Evolutionary conservation across 805 yeast genomes (phyloP), one percentile per base, ranked within the genome.

Genomic region (Starmerella geochares): DNA sequence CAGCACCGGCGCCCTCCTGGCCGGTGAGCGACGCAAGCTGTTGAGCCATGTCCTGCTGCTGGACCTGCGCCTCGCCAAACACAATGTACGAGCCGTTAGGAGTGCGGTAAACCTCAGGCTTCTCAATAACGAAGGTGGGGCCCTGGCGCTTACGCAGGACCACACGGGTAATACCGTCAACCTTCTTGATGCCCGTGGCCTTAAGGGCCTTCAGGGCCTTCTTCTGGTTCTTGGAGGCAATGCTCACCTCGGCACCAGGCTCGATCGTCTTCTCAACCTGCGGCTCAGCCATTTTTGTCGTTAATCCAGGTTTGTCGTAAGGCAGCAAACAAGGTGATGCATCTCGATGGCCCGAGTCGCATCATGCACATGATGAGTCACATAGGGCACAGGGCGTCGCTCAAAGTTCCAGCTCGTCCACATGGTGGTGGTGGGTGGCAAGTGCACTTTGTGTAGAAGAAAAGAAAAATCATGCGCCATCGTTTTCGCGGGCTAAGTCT

Each of bases 11-110:
- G 53, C 67, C 68, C 41, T 47, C 57, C 49, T 54, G 60, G 49
- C 60, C 64, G 47, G 66, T 69, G 56, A 68, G 70, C 47, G 67
- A 71, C 51, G 75, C 76, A 67, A 81, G 83, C 67, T 83, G 83
- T 71, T 84, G 77, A 72, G 85, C 81, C 71, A 87, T 74, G 76
- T 90, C 95, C 71, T 90, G 96, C 54, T 50, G 44, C 59, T 59
- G 62, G 62, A 85, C 83, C 78, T 86, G 85, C 67, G 96, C 94
- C 74, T 88, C 96, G 74, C 98, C 98, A 65, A 90, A 88, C 61
- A 90, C 96, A 63, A 90, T 81, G 77, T 84, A 92, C 62, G 94
- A 82, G 68, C 96, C 96, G 66, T 94, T 83, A 58, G 81, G 77
- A 56, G 96, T 81, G 73, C 78, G 86, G 94, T 76, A 90, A 54